These are phyloP conservation scores for Fragaria nilgerrensis DNA, from an alignment of 306 rosid species.

Conservation along the genomic window DNA sequence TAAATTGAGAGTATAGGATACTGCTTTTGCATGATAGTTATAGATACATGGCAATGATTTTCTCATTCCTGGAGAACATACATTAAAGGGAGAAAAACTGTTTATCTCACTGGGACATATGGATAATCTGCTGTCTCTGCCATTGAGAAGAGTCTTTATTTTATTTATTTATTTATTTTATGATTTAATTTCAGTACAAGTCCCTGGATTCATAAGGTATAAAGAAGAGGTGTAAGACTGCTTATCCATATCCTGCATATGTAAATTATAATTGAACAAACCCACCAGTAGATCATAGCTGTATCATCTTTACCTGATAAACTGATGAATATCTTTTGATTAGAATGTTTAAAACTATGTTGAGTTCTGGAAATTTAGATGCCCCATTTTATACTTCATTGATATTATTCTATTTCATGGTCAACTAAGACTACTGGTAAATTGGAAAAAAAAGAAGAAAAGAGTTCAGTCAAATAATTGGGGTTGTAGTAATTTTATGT, in stretches of 20 bases:
- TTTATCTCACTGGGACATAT: neutral
- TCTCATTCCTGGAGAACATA: neutral
- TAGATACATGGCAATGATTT: neutral
- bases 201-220: constrained; percentile 8
- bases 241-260: constrained; percentile 1
- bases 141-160: neutral
- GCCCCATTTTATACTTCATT: neutral
- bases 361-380: neutral
- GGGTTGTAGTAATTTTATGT: neutral
- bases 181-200: neutral
- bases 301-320: neutral
- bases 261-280: neutral
- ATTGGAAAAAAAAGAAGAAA: neutral
- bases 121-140: neutral
- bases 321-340: neutral
- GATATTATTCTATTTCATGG: neutral
- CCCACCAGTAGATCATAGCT: neutral
- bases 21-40: neutral
- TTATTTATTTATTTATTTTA: neutral
- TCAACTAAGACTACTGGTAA: neutral
- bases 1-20: neutral
- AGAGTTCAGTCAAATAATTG: neutral
- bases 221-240: neutral
- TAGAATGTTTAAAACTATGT: neutral
- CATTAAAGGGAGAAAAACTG: neutral